Base-by-base conservation (phyloP, 169 alveolate species). In the Neospora caninum region DNA sequence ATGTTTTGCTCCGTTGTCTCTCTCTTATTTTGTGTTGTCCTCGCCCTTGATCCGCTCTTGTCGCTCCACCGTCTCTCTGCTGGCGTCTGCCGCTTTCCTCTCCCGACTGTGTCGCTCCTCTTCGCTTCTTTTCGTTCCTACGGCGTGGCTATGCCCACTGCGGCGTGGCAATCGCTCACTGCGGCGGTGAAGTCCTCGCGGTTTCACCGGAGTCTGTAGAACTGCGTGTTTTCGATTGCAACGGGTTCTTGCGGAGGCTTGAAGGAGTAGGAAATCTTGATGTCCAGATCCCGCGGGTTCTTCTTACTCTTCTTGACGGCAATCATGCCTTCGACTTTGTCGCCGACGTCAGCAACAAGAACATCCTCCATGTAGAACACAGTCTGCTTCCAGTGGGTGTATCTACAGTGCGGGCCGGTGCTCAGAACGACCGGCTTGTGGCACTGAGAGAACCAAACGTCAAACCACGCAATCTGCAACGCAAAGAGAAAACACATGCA, bases 311-410 rank as follows among this genome's bases (percentile, higher is more conserved):
- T 98, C 88, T 96, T 95, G 39, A 98, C 97, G 34, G 99, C 98
- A 80, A 98, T 97, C 92, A 97, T 96, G 25, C 99, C 99, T 67
- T 94, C 84, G 39, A 97, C 96, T 45, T 78, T 80, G 88, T 97
- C 94, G 91, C 97, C 95, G 88, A 93, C 89, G 95, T 93, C 92
- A 70, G 95, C 96, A 20, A 93, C 96, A 25, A 95, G 86, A 38
- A 93, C 98, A 88, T 97, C 98, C 73, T 97, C 97, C 78, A 98
- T 96, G 92, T 98, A 98, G 42, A 98, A 96, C 41, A 98, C 99
- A 2, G 99, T 97, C 95, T 98, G 99, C 93, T 98, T 98, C 99
- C 99, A 98, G 95, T 98, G 99, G 0, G 99, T 98, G 93, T 88
- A 91, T 0, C 93, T 80, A 41, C 38, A 22, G 73, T 80, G 91